phyloP scores from a whole-genome alignment of 225 moss, liverwort and hornwort species.

The Pseudoscleropodium purum region DNA sequence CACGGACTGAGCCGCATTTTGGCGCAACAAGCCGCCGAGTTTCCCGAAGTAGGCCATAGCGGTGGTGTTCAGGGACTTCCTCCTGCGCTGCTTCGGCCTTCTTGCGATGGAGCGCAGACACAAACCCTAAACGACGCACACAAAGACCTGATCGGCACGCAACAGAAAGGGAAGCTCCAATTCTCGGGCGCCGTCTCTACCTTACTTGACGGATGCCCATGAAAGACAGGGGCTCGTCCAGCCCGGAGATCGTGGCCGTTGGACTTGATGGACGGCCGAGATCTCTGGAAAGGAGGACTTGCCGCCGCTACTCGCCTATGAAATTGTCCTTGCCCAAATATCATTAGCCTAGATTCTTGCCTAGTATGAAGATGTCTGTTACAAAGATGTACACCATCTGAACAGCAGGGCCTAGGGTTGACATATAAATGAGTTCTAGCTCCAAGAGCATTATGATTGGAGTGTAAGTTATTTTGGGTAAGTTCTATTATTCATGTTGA shows the following conservation, averaged over 20 bases:
- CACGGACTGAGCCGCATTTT: constrained; percentile 40
- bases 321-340: not conserved
- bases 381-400: not conserved
- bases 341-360: not conserved
- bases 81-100: not conserved
- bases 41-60: constrained; percentile 39
- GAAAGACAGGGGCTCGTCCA: too few relatives aligned
- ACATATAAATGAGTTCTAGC: too few relatives aligned
- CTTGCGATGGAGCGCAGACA: not conserved
- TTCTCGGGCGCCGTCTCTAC: not conserved
- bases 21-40: constrained; percentile 41
- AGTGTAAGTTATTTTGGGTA: too few relatives aligned
- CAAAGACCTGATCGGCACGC: not conserved
- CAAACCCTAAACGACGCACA: not conserved
- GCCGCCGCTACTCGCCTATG: not conserved
- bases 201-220: not conserved
- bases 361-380: not conserved
- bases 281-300: not conserved
- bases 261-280: not conserved
- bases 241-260: not conserved
- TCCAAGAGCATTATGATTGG: not conserved
- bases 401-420: not conserved
- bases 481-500: not conserved
- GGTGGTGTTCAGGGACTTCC: not conserved
- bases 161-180: not conserved